Evolutionary conservation across 2,329 filamentous ascomycete genomes (phyloP).

Genomic region (Macrophomina pseudophaseolina): DNA sequence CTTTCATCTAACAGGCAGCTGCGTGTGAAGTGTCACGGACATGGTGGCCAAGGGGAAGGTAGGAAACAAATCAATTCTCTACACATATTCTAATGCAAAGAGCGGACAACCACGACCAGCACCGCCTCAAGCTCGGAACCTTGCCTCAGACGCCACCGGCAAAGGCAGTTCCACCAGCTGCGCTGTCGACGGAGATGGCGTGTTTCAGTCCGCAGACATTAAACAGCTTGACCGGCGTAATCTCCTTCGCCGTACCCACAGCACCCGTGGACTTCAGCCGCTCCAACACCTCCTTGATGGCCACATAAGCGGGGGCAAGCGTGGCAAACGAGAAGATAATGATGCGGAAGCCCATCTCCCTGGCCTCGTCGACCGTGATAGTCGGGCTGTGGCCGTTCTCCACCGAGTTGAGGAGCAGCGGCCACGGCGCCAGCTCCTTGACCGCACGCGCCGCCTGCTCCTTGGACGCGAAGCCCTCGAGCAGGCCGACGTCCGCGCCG

Average conservation of each 20-base stretch:
- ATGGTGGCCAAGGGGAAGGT: no score
- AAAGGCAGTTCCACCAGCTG: conserved; percentile 47
- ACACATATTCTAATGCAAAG: no score
- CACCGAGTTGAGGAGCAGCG: conserved; percentile 63
- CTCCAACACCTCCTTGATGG: conserved; percentile 47
- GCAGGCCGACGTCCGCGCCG: conserved; percentile 65
- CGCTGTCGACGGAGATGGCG: conserved; percentile 55
- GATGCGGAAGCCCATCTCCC: conserved; percentile 61
- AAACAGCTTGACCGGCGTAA: conserved; percentile 57
- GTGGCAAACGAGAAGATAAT: conserved; percentile 62
- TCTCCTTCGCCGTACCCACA: conserved; percentile 49
- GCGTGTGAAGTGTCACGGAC: no score
- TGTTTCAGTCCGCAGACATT: conserved; percentile 59
- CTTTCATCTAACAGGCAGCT: no score
- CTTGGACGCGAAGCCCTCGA: conserved; percentile 61
- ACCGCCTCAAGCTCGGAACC: no score
- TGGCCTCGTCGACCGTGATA: conserved; percentile 58
- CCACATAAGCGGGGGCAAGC: conserved; percentile 54
- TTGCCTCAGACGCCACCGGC: conserved; percentile 30
- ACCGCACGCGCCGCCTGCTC: conserved; percentile 57
- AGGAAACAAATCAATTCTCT: no score
- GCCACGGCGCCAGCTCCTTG: conserved; percentile 55
- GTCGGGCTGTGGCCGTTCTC: conserved; percentile 61
- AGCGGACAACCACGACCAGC: no score
- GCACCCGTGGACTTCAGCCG: conserved; percentile 47